phyloP scores from a whole-genome alignment of 257 asterid genomes.

The Solanum sejunctum region DNA sequence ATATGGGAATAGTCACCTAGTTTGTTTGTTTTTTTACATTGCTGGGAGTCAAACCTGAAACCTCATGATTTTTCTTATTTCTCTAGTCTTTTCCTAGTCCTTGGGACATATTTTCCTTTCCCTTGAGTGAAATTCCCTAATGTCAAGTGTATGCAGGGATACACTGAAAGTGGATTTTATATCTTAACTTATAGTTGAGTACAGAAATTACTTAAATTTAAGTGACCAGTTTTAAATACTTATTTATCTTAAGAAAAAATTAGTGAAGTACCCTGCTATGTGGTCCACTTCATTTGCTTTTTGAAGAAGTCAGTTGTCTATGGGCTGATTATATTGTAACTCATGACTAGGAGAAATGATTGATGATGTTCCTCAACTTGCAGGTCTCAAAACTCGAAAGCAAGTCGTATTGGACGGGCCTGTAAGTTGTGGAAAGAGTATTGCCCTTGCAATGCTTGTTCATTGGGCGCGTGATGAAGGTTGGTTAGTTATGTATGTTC shows the following conservation, averaged over 20 bases:
- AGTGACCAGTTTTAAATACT: background rate
- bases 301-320: background rate
- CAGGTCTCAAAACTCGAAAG: slow-evolving; percentile 63
- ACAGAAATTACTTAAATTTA: background rate
- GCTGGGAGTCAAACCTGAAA: background rate
- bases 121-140: background rate
- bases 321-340: background rate
- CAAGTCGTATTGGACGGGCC: slow-evolving; percentile 82
- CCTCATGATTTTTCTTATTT: background rate
- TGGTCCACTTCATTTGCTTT: background rate
- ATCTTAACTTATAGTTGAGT: background rate
- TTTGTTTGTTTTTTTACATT: background rate
- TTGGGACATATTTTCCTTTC: background rate
- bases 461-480: slow-evolving; percentile 97
- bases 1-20: background rate
- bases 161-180: background rate
- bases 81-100: background rate
- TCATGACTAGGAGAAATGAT: slow-evolving; percentile 4
- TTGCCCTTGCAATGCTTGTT: slow-evolving; percentile 90
- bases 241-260: background rate
- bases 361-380: slow-evolving; percentile 4
- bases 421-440: slow-evolving; percentile 86
- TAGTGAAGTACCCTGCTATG: background rate
- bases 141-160: background rate
- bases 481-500: slow-evolving; percentile 91